Conservation (phyloP, 139 green algal species). For the Pseudopediastrum boryanum region DNA sequence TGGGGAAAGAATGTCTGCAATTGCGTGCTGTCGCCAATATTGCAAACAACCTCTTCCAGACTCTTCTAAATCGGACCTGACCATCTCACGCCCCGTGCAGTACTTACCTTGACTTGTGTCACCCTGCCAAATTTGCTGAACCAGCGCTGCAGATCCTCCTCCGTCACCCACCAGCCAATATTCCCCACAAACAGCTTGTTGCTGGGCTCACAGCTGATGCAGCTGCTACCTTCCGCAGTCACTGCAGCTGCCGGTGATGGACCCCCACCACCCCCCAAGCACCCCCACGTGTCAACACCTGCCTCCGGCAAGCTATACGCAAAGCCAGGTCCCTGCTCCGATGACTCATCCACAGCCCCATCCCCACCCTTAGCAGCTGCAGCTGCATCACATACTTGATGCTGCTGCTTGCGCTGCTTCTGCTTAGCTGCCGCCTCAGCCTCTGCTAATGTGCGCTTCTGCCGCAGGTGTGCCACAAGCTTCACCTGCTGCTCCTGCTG, state of each 20-base stretch:
- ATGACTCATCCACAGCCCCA: neutral
- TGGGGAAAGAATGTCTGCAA: no score
- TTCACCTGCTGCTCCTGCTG: slow-evolving; percentile 9
- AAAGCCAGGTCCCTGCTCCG: neutral
- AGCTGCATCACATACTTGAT: neutral
- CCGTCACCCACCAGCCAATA: slow-evolving; percentile 36
- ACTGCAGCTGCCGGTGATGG: neutral
- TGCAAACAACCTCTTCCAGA: no score
- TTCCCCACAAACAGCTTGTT: slow-evolving; percentile 48
- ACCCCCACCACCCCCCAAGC: neutral
- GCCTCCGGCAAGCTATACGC: slow-evolving; percentile 27
- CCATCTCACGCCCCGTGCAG: no score
- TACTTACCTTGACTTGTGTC: slow-evolving; percentile 34
- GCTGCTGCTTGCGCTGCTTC: slow-evolving; percentile 1
- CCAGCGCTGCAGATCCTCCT: slow-evolving; percentile 34
- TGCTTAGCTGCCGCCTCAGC: no score
- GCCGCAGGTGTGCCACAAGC: slow-evolving; percentile 6
- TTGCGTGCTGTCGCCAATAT: no score
- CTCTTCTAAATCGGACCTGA: no score
- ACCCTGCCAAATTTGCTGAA: slow-evolving; percentile 38
- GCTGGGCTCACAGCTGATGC: slow-evolving; percentile 39
- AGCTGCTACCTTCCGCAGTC: neutral
- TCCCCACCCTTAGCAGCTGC: neutral
- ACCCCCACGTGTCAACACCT: slow-evolving; percentile 31
- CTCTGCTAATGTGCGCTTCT: no score